A percentile compares a stretch with the other conserved stretches of the same genome.
phyloP scores from a whole-genome alignment of 2,329 filamentous ascomycete species.

The Trichoderma endophyticum region DNA sequence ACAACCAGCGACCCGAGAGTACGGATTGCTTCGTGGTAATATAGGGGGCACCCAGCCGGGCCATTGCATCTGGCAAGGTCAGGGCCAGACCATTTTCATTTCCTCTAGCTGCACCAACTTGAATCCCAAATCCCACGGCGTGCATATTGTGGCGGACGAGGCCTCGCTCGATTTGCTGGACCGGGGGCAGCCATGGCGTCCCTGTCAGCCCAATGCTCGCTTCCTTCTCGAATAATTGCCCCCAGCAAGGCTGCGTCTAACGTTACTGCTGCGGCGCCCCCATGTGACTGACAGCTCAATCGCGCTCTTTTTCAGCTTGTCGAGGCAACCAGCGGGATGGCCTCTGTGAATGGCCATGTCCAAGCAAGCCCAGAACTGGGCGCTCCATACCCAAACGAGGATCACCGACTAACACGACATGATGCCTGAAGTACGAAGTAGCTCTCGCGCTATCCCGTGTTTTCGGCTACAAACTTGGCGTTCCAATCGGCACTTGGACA shows the following conservation, averaged over 20 bases:
- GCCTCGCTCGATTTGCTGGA: slow-evolving; percentile 9
- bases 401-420: not conserved
- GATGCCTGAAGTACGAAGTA: not conserved
- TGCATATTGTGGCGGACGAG: slow-evolving; percentile 14
- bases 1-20: not conserved
- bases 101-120: not conserved
- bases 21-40: not conserved
- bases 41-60: not conserved
- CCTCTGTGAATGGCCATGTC: not conserved
- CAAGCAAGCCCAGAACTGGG: not conserved
- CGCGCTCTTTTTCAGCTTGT: not conserved
- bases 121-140: not conserved
- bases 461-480: not conserved
- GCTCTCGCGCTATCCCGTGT: not conserved
- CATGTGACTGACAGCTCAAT: not conserved
- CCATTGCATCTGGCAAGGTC: not conserved
- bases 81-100: not conserved
- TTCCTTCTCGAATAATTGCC: not conserved
- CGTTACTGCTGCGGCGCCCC: not conserved
- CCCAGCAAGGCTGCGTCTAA: not conserved
- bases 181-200: not conserved
- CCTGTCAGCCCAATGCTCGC: not conserved
- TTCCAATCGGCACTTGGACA: not conserved
- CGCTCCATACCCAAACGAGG: not conserved
- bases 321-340: not conserved